Conservation (phyloP, 2,329 filamentous ascomycete genomes). For the Lecanicillium sp. region DNA sequence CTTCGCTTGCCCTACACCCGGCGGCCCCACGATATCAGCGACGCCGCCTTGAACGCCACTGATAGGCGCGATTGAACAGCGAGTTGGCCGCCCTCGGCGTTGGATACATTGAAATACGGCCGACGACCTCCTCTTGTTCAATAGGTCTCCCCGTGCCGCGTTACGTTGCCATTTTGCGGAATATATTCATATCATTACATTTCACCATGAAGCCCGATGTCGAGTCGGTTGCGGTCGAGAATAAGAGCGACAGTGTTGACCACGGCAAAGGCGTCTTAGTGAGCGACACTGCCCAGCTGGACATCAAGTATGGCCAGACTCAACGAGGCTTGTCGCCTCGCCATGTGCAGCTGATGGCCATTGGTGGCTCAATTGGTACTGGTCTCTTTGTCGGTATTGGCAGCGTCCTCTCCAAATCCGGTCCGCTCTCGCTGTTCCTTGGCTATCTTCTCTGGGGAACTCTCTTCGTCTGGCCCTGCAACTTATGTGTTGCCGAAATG, state of each 20-base stretch:
- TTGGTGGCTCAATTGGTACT: constrained; percentile 38
- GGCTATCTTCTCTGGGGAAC: constrained; percentile 37
- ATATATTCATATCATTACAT: background rate
- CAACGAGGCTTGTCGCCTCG: constrained; percentile 27
- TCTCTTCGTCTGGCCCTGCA: constrained; percentile 35
- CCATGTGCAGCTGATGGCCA: constrained; percentile 42
- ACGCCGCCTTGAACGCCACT: too few species aligned
- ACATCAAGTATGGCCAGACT: constrained; percentile 22
- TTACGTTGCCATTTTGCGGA: too few species aligned
- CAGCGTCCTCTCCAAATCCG: constrained; percentile 31
- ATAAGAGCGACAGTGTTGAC: background rate
- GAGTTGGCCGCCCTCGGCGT: too few species aligned
- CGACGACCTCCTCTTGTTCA: too few species aligned
- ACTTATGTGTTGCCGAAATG: constrained; percentile 48
- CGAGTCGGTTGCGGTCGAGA: background rate
- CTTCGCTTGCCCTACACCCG: too few species aligned
- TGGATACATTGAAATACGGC: too few species aligned
- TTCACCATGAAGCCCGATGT: constrained; percentile 2
- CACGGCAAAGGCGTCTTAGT: background rate
- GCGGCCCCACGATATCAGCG: too few species aligned
- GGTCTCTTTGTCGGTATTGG: constrained; percentile 39
- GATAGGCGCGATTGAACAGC: too few species aligned
- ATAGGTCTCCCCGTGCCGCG: too few species aligned
- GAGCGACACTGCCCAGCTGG: constrained; percentile 3
- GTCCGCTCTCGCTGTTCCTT: constrained; percentile 35